A percentile compares a stretch with the other conserved stretches of the same genome.
Conservation (phyloP, 148 eudicot species). For the Rhododendron kiyosumense region DNA sequence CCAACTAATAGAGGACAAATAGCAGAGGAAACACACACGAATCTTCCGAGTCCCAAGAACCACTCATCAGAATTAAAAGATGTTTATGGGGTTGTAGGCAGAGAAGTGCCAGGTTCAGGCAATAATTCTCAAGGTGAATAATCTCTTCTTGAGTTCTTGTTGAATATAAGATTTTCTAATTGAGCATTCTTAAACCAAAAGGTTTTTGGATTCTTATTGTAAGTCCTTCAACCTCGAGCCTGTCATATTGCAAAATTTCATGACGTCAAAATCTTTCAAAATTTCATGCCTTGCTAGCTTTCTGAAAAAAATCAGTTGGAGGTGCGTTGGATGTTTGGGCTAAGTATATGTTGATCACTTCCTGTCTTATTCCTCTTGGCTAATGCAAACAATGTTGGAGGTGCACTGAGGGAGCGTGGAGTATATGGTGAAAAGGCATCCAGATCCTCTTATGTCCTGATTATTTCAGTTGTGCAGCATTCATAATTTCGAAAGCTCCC, state of each 20-base stretch:
- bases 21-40: constrained; percentile 18
- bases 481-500: background rate
- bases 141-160: background rate
- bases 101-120: constrained; percentile 25
- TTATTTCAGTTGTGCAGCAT: background rate
- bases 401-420: background rate
- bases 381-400: background rate
- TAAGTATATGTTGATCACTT: background rate
- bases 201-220: background rate
- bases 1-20: constrained; percentile 31
- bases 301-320: background rate
- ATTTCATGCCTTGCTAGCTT: background rate
- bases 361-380: background rate
- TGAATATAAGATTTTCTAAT: background rate
- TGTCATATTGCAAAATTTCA: background rate
- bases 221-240: background rate
- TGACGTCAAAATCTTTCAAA: background rate
- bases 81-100: constrained; percentile 17
- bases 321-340: background rate
- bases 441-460: background rate
- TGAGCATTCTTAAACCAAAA: background rate
- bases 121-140: constrained; percentile 48
- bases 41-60: constrained; percentile 28
- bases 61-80: constrained; percentile 31
- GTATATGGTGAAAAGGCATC: background rate